Base-by-base conservation (phyloP, 208 protist genomes). In the Vickermania ingenoplastis region DNA sequence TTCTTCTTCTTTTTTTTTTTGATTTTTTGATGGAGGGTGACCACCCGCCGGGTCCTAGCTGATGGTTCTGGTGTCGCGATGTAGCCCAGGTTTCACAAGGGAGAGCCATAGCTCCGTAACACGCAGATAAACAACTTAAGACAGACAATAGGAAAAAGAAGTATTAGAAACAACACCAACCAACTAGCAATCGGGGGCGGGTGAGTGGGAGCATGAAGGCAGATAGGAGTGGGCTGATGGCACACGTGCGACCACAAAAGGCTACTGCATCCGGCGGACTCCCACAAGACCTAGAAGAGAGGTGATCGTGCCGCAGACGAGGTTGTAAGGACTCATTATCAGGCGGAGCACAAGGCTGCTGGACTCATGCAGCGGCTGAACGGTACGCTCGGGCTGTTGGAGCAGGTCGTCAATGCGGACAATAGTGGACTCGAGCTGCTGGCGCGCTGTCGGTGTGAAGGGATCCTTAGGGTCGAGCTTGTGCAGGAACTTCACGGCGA, bases 401-500 rank as follows among this genome's bases (percentile, higher is more conserved):
- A 80, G 56, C 31, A 75, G 59, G 14, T 2, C n/a, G 11, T 71
- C 67, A 2, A 91, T 79, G 0, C 41, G 48, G 23, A 52, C 52
- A 1, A 71, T 27, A 2, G 65, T 57, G 17, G 62, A 52, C 13
- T 57, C 36, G n/a, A 86, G 61, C 2, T 57, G 59, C 26, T 63
- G 24, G 29, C 50, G 31, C 22, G 84, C 69, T 27, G 48, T 21
- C 21, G 70, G 58, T 24, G 71, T 69, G 53, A 63, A 70, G 13
- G 64, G 62, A 59, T 66, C 53, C 30, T 49, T 31, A 30, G 66
- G 57, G 1, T 55, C 36, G 25, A 73, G 29, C 57, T 72, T 77
- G n/a, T 41, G 25, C 26, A 71, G 45, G 25, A 91, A 41, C 29
- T 53, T 11, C 26, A 72, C 63, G n/a, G 63, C 68, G 70, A 86